Evolutionary conservation across 805 yeast species (phyloP).

Genomic region (Ogataea ramenticola): DNA sequence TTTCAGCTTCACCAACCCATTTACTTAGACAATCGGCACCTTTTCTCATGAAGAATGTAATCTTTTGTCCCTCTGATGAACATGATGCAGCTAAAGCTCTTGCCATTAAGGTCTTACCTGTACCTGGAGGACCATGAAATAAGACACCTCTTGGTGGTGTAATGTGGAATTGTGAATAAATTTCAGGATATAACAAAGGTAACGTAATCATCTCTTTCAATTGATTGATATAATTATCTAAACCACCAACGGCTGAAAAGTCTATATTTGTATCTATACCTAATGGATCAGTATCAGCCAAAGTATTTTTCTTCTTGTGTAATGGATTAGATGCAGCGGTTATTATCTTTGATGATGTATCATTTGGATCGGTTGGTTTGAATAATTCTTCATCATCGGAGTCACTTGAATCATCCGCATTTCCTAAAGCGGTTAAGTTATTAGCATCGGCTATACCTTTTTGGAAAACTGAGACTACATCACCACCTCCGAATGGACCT

Average conservation of each 20-base stretch:
- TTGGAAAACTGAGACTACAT: conserved; percentile 69
- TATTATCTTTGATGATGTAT: conserved; percentile 13
- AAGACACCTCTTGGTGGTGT: conserved; percentile 97
- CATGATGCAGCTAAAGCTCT: conserved; percentile 95
- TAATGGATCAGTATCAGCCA: conserved; percentile 89
- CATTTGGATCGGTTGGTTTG: conserved; percentile 27
- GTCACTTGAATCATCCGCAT: conserved; percentile 32
- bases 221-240: conserved; percentile 84
- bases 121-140: conserved; percentile 99
- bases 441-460: conserved; percentile 40
- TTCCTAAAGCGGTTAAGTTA: conserved; percentile 29
- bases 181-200: conserved; percentile 88
- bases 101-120: conserved; percentile 98
- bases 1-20: conserved; percentile 99
- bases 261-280: conserved; percentile 65
- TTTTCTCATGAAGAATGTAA: conserved; percentile 95
- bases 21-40: conserved; percentile 96
- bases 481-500: conserved; percentile 98
- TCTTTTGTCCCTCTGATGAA: conserved; percentile 74
- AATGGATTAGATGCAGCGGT: neutral
- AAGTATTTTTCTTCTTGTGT: conserved; percentile 43
- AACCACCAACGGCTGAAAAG: conserved; percentile 80
- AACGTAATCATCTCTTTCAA: conserved; percentile 94
- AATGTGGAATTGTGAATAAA: conserved; percentile 80
- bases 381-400: conserved; percentile 38